Evolutionary conservation across 495 filamentous ascomycete genomes (phyloP).

Genomic region (Trichoderma orchidacearum): DNA sequence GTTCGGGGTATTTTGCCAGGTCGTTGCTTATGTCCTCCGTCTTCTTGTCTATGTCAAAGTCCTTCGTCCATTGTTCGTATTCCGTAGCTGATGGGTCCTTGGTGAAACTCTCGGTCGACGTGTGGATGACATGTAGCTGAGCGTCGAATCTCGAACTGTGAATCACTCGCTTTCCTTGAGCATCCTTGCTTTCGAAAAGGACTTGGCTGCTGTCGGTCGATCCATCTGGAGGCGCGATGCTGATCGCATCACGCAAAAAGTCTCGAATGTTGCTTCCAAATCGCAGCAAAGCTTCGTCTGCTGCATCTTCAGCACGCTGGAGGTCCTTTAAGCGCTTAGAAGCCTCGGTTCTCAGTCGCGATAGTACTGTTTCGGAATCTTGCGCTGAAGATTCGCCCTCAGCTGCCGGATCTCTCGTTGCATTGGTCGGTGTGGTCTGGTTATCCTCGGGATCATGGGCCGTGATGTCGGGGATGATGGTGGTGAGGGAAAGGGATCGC

Average conservation of each 20-base stretch:
- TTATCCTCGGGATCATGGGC: conserved; percentile 20
- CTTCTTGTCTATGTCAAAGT: conserved; percentile 70
- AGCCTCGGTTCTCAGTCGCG: conserved; percentile 72
- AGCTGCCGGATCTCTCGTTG: conserved; percentile 27
- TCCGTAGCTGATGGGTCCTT: conserved; percentile 65
- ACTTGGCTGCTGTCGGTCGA: conserved; percentile 32
- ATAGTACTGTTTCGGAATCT: conserved; percentile 64
- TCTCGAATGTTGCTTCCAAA: conserved; percentile 86
- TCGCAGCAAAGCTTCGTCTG: conserved; percentile 86
- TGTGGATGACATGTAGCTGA: conserved; percentile 89
- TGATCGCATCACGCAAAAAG: conserved; percentile 84
- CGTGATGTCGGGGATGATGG: conserved; percentile 9
- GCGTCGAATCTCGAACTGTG: conserved; percentile 92
- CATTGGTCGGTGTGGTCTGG: conserved; percentile 24
- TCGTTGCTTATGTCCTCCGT: conserved; percentile 75
- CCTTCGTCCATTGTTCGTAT: conserved; percentile 59
- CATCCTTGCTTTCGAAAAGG: conserved; percentile 84
- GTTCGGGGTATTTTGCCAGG: conserved; percentile 76
- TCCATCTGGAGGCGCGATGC: conserved; percentile 53
- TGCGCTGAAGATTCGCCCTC: conserved; percentile 29
- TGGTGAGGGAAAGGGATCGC: conserved; percentile 54
- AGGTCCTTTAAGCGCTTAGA: conserved; percentile 79
- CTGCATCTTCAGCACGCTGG: conserved; percentile 90
- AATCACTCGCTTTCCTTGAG: conserved; percentile 77
- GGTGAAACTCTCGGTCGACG: conserved; percentile 67